Base-by-base conservation (phyloP, 805 yeast genomes). In the Clavispora fructus region DNA sequence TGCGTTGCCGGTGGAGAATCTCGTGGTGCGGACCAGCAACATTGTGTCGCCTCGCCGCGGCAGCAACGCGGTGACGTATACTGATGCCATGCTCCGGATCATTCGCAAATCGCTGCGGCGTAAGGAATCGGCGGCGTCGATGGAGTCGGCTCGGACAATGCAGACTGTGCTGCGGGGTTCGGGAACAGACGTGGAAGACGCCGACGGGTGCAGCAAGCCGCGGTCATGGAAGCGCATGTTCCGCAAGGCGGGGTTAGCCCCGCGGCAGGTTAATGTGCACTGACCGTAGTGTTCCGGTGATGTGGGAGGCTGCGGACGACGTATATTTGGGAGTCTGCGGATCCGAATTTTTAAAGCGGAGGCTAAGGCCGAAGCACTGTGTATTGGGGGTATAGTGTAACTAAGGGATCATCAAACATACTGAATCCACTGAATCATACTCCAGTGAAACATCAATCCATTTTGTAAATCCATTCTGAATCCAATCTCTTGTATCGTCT, bases 41-140 rank as follows among this genome's bases (percentile, higher is more conserved):
- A 23, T 14, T 31, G 35, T 47, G 39, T n/a, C 2, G 8, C 35
- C 35, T 16, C 33, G 25, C 4, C 27, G 40, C 2, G 43, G 35
- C 4, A 29, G 16, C 13, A 26, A 13, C 25, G 30, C 54, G 3
- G 58, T 45, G 10, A 54, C 58, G 3, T 54, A 54, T 35, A 55
- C 57, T 5, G 58, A 54, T 32, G 54, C 57, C 13, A 44, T 54
- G 45, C 41, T 41, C 16, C 43, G 48, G 30, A 28, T 44, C 32
- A 42, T 53, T 44, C 41, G 42, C 30, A 49, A 42, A 26, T 40
- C 44, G 8, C 30, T 41, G 32, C 14, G 51, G 7, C 41, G 54
- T n/a, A 50, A 44, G 35, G 29, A 35, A 40, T 48, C 50, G 7
- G 47, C 42, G 16, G 37, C 37, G 4, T 42, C 45, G 33, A n/a